Conservation (phyloP, 1,284 basidiomycete species). For the Cutaneotrichosporon cyanovorans region DNA sequence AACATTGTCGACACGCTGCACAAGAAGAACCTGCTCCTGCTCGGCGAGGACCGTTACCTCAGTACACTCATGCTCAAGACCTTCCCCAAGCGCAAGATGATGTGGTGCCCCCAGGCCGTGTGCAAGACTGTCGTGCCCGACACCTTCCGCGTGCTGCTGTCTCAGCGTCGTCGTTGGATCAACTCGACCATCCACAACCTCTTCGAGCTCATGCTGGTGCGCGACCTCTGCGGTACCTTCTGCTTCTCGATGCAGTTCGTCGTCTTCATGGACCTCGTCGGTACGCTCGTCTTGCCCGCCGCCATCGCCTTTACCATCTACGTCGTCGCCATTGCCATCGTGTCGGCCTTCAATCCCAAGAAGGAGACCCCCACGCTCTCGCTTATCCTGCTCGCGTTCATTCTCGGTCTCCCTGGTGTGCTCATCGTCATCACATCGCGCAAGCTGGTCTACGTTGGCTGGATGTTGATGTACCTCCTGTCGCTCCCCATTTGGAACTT, state of each 20-base stretch:
- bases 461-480: constrained; percentile 92
- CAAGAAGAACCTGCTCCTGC: constrained; percentile 95
- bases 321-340: constrained; percentile 75
- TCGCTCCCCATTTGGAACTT: constrained; percentile 96
- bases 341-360: constrained; percentile 61
- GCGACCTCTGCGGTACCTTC: constrained; percentile 91
- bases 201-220: constrained; percentile 84
- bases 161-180: constrained; percentile 97
- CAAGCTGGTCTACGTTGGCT: constrained; percentile 87
- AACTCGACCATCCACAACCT: constrained; percentile 99
- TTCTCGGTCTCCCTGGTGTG: constrained; percentile 90
- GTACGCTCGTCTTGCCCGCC: constrained; percentile 92
- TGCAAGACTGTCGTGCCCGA: constrained; percentile 98
- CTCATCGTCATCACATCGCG: constrained; percentile 90
- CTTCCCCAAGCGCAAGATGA: constrained; percentile 98
- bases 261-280: constrained; percentile 93
- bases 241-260: constrained; percentile 98
- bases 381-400: constrained; percentile 84
- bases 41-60: constrained; percentile 98
- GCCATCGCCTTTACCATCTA: constrained; percentile 95
- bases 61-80: constrained; percentile 94
- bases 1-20: constrained; percentile 96
- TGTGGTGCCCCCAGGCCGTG: constrained; percentile 96
- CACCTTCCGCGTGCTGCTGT: constrained; percentile 85
- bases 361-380: constrained; percentile 68